A percentile compares a stretch with the other conserved stretches of the same genome.
phyloP scores from a whole-genome alignment of 1,284 basidiomycete genomes.

The Phlebopus sp. region DNA sequence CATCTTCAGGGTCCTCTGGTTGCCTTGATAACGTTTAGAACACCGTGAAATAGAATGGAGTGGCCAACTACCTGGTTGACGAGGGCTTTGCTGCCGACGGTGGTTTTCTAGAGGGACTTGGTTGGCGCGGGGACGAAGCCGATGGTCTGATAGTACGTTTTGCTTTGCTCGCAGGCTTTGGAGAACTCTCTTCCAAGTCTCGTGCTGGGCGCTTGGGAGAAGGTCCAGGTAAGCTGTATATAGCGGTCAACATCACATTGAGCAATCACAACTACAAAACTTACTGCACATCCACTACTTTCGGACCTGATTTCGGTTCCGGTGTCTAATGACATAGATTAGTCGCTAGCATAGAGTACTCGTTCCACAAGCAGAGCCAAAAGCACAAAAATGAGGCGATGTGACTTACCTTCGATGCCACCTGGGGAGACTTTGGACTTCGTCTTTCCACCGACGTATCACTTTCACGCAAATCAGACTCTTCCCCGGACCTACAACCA shows the following conservation, averaged over 20 bases:
- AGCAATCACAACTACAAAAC: constrained; percentile 18
- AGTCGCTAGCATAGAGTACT: not conserved
- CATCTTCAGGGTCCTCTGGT: constrained; percentile 13
- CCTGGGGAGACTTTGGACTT: not conserved
- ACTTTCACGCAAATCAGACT: constrained; percentile 5
- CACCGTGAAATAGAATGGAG: not conserved
- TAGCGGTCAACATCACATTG: not conserved
- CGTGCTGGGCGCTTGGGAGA: constrained; percentile 32
- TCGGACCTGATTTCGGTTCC: constrained; percentile 23
- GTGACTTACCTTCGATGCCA: not conserved
- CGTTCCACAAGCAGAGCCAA: constrained; percentile 5
- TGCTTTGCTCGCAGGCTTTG: constrained; percentile 12
- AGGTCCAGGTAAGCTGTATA: constrained; percentile 30
- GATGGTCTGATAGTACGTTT: constrained; percentile 3
- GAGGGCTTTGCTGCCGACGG: not conserved
- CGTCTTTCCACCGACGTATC: not conserved
- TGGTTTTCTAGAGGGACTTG: constrained; percentile 1
- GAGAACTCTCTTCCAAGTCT: constrained; percentile 27
- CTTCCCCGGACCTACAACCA: constrained; percentile 7
- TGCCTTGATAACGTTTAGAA: constrained; percentile 13
- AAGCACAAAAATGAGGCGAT: not conserved
- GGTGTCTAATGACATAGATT: constrained; percentile 2
- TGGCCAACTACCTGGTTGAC: not conserved
- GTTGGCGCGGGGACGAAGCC: not conserved
- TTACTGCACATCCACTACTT: constrained; percentile 44